Base-by-base conservation (phyloP, 177 flowering plant genomes). In the Vitis hybrid region DNA sequence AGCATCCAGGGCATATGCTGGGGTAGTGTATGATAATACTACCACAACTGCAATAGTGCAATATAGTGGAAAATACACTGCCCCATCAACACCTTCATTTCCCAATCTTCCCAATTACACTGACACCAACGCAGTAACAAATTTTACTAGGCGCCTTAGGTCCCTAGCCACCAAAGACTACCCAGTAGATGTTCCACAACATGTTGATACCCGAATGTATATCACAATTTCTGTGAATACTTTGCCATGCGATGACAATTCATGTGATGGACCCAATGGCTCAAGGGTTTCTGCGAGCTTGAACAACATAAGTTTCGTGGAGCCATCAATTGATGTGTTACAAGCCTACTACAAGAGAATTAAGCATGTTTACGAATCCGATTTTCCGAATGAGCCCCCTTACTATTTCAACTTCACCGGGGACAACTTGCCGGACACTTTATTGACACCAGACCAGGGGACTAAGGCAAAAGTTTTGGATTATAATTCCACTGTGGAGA, bases 291-390 rank as follows among this genome's bases (percentile, higher is more conserved):
- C 87, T 3, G 70, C 87, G 1, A 81, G 83, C 68, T 10, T 87
- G 74, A 87, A 84, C 78, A 86, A 87, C 66, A 52, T 79, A 2
- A 75, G 74, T 14, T 86, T 82, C 55, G 76, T 53, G 9, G n/a
- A 4, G 2, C 84, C 84, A 3, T 2, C 60, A 0, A 62, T 64
- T 2, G 80, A 78, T 45, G 19, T 86, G 0, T 63, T 86, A 2
- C 63, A 64, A 58, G 86, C 86, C 3, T 82, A 86, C 53, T 83
- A 80, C 55, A 51, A 69, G 15, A 26, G 65, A 59, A 13, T 51
- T 19, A 56, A 39, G 3, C 82, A 81, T 1, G 74, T 74, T 11
- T 85, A 31, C 45, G 52, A 15, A 0, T 7, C 10, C 0, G 58
- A 76, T 56, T 88, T 86, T 57, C 92, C 92, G 0, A 63, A 26